Percentiles rank a stretch among this genome's conserved stretches.
Evolutionary conservation across 768 basidiomycete species (phyloP).

Genomic region (Cystobasidium onofrii): DNA sequence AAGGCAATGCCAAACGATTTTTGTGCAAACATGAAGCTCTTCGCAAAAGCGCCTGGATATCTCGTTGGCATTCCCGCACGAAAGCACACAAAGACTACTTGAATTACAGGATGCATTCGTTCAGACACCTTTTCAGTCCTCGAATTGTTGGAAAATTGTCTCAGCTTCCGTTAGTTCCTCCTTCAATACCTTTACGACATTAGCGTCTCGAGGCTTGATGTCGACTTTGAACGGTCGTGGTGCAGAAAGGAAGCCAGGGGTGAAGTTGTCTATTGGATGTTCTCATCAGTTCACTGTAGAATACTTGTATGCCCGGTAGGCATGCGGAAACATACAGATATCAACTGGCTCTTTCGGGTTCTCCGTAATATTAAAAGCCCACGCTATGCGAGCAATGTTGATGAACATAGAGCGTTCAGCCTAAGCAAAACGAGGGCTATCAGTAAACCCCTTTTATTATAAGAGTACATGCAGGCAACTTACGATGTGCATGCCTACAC

Average conservation of each 20-base stretch:
- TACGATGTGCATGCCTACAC: conserved; percentile 16
- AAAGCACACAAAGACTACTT: too few relatives aligned
- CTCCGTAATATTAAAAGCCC: not conserved
- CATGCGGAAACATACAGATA: not conserved
- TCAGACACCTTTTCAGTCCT: not conserved
- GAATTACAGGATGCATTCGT: too few relatives aligned
- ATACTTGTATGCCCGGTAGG: not conserved
- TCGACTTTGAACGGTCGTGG: not conserved
- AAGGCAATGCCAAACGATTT: too few relatives aligned
- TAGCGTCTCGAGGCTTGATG: not conserved
- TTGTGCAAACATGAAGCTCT: too few relatives aligned
- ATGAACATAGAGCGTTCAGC: conserved; percentile 10
- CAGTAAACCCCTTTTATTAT: too few relatives aligned
- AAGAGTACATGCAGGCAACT: too few relatives aligned
- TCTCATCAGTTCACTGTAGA: not conserved
- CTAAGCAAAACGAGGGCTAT: not conserved
- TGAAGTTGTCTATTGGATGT: not conserved
- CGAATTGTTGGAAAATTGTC: not conserved
- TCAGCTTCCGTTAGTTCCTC: not conserved
- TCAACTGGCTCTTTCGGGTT: not conserved
- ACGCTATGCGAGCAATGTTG: not conserved
- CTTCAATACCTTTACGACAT: not conserved
- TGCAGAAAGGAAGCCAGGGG: not conserved
- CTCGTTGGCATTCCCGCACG: too few relatives aligned
- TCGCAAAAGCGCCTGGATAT: too few relatives aligned